Evolutionary conservation across 306 rosid species (phyloP).

Genomic region (Cucurbita argyrosperma): DNA sequence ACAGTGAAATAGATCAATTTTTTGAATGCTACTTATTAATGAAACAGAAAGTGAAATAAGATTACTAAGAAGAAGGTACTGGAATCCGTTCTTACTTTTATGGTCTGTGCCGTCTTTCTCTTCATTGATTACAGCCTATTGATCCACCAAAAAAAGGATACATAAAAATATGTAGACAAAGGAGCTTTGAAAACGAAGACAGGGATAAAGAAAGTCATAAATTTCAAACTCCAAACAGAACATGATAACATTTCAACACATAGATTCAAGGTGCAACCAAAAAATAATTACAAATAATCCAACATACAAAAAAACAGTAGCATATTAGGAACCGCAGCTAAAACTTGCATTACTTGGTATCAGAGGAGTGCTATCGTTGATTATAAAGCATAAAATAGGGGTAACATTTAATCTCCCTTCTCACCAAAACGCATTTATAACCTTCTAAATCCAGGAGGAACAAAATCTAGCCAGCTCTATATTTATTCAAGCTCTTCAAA

Average conservation of each 20-base stretch:
- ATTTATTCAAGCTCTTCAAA: not conserved
- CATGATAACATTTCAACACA: not conserved
- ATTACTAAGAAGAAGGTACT: not conserved
- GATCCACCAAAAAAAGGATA: not conserved
- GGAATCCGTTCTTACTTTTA: conserved; percentile 37
- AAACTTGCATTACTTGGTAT: not conserved
- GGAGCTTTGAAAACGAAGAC: not conserved
- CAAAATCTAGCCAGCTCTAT: not conserved
- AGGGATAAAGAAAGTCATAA: not conserved
- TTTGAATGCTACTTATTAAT: not conserved
- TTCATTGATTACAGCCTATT: conserved; percentile 53
- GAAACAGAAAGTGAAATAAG: not conserved
- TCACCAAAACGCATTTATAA: not conserved
- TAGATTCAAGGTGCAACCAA: not conserved
- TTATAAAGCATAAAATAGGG: not conserved
- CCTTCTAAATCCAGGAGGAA: not conserved
- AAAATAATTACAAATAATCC: not conserved
- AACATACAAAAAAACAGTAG: not conserved
- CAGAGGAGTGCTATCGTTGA: not conserved
- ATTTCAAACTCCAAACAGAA: not conserved
- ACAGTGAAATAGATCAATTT: not conserved
- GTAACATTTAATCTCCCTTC: not conserved
- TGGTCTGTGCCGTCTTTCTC: conserved; percentile 28
- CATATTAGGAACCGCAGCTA: not conserved
- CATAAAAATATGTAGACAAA: not conserved